These are phyloP conservation scores for Neonectria faginata DNA, from an alignment of 2,329 filamentous ascomycete genomes.

Conservation along the genomic window DNA sequence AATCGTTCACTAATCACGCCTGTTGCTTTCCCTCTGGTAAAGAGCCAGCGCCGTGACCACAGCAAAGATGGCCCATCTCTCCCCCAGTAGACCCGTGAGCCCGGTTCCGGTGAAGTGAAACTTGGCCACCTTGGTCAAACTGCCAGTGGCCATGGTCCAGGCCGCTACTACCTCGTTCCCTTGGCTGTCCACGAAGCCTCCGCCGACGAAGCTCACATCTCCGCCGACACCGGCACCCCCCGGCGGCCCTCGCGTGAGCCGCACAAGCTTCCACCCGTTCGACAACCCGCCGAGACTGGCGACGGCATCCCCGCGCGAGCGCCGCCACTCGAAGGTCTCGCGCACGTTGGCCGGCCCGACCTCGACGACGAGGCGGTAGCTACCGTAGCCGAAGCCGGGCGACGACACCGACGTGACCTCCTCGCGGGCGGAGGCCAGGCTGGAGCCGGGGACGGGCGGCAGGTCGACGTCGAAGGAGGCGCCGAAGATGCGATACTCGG, in stretches of 20 bases:
- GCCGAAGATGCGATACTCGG: slow-evolving; percentile 31
- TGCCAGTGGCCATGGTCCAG: slow-evolving; percentile 32
- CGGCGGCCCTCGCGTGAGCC: slow-evolving; percentile 29
- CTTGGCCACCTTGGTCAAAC: slow-evolving; percentile 37
- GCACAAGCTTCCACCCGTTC: slow-evolving; percentile 41
- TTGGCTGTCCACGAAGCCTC: slow-evolving; percentile 32
- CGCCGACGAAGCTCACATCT: slow-evolving; percentile 23
- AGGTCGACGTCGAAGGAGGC: slow-evolving; percentile 36
- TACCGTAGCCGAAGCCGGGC: slow-evolving; percentile 18
- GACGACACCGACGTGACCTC: slow-evolving; percentile 15
- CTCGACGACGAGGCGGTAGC: slow-evolving; percentile 37
- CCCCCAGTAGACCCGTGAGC: slow-evolving; percentile 37
- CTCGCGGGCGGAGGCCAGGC: slow-evolving; percentile 28
- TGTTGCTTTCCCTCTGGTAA: slow-evolving; percentile 24
- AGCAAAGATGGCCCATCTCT: slow-evolving; percentile 44
- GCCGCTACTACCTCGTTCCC: slow-evolving; percentile 42
- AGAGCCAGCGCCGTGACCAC: slow-evolving; percentile 38
- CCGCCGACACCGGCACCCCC: slow-evolving; percentile 11
- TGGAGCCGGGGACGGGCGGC: slow-evolving; percentile 33
- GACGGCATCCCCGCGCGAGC: slow-evolving; percentile 34
- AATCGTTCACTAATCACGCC: not conserved
- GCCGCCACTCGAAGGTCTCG: slow-evolving; percentile 43
- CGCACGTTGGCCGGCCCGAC: slow-evolving; percentile 32
- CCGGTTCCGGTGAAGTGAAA: slow-evolving; percentile 42
- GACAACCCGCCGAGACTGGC: slow-evolving; percentile 28